These are phyloP conservation scores for Ogataea parapolymorpha DNA, from an alignment of 805 yeast species.

Conservation along the genomic window DNA sequence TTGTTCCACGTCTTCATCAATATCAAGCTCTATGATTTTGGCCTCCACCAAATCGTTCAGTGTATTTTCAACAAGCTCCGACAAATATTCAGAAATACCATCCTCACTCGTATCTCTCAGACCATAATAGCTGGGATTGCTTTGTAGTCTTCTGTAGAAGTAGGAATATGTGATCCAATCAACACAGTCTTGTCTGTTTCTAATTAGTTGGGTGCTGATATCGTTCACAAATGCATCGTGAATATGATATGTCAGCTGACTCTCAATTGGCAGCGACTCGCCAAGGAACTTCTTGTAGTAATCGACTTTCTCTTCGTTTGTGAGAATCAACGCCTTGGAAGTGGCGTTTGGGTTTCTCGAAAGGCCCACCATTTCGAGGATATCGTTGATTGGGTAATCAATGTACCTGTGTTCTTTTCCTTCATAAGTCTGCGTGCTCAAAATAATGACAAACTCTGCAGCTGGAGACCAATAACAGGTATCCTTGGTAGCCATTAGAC, in stretches of 20 bases:
- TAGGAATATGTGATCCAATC: conserved; percentile 87
- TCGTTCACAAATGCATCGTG: conserved; percentile 73
- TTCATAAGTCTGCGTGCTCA: conserved; percentile 71
- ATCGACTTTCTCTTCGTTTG: conserved; percentile 50
- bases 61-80: conserved; percentile 75
- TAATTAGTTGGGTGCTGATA: conserved; percentile 61
- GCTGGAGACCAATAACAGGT: conserved; percentile 47
- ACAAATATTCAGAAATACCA: conserved; percentile 77
- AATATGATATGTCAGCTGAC: conserved; percentile 54
- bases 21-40: conserved; percentile 58
- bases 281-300: conserved; percentile 70
- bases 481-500: conserved; percentile 62
- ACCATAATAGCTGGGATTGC: conserved; percentile 90
- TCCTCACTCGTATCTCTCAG: conserved; percentile 56
- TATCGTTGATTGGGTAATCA: conserved; percentile 62
- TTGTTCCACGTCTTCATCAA: conserved; percentile 35
- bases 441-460: conserved; percentile 54
- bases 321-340: conserved; percentile 48
- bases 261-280: conserved; percentile 82
- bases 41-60: conserved; percentile 60
- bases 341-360: conserved; percentile 30
- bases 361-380: conserved; percentile 63
- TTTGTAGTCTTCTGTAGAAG: conserved; percentile 74
- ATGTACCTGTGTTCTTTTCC: conserved; percentile 68
- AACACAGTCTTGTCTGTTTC: conserved; percentile 75